Base-by-base conservation (phyloP, 345 rosid genomes). In the Triadica sebifera region DNA sequence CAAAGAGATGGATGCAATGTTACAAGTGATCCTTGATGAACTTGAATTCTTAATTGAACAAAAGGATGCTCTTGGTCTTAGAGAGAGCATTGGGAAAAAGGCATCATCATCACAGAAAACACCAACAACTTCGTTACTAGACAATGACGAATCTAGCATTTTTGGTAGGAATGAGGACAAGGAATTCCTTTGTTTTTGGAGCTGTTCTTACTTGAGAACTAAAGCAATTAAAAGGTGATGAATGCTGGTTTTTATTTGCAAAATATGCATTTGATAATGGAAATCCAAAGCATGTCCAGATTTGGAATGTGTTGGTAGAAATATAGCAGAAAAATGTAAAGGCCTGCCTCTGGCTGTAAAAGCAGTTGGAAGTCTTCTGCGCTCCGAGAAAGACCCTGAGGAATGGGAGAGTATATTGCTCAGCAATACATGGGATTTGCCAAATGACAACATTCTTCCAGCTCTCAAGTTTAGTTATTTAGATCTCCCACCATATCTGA, bases 401-500 rank as follows among this genome's bases (percentile, higher is more conserved):
- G 19, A 65, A 46, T 65, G 69, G 69, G 34, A 19, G 38, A 65
- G 45, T 2, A 34, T 65, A 3, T 4, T 65, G 53, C 3, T n/a
- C n/a, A 65, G 69, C 20, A 49, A 34, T 17, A 45, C 20, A 3
- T 65, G 53, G 69, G 24, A 65, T 65, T 1, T 65, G 13, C 1
- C 17, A 5, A 22, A 43, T 4, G 38, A 65, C 22, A 65, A 13
- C 52, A 45, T 65, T 1, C 29, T 65, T 65, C n/a, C 46, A 4
- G 64, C 24, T 41, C 55, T 65, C 15, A 39, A 24, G 51, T 53
- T 78, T 61, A 78, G 77, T 24, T 79, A 79, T 12, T 41, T 39
- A 12, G 58, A 64, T 65, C 82, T 79, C 29, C 78, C 82, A 22
- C 58, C 81, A 0, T 74, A 80, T 8, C 25, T 65, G 20, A 65